phyloP scores from a whole-genome alignment of 2,329 filamentous ascomycete species.

The Graphiopsis chlorocephala region DNA sequence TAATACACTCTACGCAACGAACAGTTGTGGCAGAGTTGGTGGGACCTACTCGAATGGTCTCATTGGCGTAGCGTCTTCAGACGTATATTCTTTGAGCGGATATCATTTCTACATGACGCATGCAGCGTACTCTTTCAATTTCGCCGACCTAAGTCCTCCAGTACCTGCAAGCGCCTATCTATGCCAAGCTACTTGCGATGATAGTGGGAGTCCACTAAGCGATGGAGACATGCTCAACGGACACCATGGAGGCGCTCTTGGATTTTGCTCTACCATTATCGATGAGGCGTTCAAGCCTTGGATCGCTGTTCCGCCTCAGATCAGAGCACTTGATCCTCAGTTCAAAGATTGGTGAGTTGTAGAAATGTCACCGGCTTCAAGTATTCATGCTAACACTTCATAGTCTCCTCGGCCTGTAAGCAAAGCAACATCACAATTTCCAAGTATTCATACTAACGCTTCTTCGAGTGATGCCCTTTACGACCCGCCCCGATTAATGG shows the following conservation, averaged over 20 bases:
- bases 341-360: conserved; percentile 17
- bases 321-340: conserved; percentile 19
- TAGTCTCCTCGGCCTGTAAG: not conserved
- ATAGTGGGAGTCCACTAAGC: conserved; percentile 2
- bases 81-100: conserved; percentile 13
- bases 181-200: not conserved
- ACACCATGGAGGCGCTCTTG: not conserved
- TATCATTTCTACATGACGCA: conserved; percentile 11
- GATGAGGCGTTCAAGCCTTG: conserved; percentile 18
- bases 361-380: not conserved
- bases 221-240: conserved; percentile 12
- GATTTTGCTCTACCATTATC: conserved; percentile 11
- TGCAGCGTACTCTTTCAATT: conserved; percentile 5
- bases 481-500: conserved; percentile 19
- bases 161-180: conserved; percentile 12
- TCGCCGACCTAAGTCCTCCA: not conserved
- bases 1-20: conserved; percentile 23
- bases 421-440: not conserved
- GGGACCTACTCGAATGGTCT: conserved; percentile 18
- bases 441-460: not conserved
- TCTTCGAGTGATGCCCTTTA: conserved; percentile 15
- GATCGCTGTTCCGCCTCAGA: conserved; percentile 20
- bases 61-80: conserved; percentile 5
- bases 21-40: conserved; percentile 23
- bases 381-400: not conserved